Evolutionary conservation across 108 stramenopile genomes (phyloP).

Genomic region (Schizochytrium sp.): DNA sequence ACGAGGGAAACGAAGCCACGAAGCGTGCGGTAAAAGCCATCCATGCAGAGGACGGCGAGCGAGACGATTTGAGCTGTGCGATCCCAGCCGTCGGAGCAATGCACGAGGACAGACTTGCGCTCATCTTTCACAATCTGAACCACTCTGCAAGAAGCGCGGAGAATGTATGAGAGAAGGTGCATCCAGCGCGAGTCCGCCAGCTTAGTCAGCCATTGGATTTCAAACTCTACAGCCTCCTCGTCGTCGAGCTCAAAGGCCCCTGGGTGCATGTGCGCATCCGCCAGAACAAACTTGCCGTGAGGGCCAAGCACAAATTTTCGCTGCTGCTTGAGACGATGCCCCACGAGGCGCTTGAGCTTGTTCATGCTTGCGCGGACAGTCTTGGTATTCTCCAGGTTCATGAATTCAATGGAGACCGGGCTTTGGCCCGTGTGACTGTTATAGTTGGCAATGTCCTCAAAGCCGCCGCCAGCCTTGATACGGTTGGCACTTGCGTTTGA

Average conservation of each 20-base stretch:
- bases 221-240: not conserved
- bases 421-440: not conserved
- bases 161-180: constrained; percentile 65
- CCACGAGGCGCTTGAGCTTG: not conserved
- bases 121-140: constrained; percentile 75
- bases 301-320: not conserved
- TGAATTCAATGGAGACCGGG: not conserved
- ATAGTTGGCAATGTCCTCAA: not conserved
- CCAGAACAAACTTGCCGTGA: not conserved
- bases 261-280: not conserved
- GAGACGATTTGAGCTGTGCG: constrained; percentile 82
- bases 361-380: not conserved
- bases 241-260: not conserved
- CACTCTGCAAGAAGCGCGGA: constrained; percentile 71
- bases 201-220: not conserved
- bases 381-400: not conserved
- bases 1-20: constrained; percentile 80
- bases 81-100: constrained; percentile 99
- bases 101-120: constrained; percentile 77
- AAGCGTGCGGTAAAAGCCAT: constrained; percentile 86
- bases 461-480: not conserved
- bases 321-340: not conserved
- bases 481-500: not conserved
- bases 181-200: constrained; percentile 88
- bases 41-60: constrained; percentile 79